These are phyloP conservation scores for Orychophragmus violaceus DNA, from an alignment of 345 rosid species.

Conservation along the genomic window DNA sequence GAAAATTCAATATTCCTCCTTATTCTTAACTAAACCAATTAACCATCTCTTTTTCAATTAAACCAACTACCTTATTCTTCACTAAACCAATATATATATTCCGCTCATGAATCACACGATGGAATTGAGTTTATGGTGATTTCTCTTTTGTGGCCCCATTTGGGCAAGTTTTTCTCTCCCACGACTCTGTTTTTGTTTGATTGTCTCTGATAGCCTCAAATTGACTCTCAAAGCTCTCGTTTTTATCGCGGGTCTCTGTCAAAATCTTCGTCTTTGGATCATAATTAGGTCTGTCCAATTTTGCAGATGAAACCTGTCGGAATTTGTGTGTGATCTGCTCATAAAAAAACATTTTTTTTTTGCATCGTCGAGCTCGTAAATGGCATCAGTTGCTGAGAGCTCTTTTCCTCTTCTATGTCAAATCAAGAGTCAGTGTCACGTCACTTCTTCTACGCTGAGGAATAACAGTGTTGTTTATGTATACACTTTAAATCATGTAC, in stretches of 20 bases:
- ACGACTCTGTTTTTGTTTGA: too few relatives aligned
- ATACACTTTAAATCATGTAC: too few relatives aligned
- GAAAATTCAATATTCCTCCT: too few relatives aligned
- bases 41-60: too few relatives aligned
- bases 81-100: too few relatives aligned
- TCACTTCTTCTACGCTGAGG: conserved; percentile 36
- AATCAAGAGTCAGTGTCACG: conserved; percentile 28
- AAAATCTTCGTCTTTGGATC: conserved; percentile 11
- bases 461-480: conserved; percentile 28
- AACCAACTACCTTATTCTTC: too few relatives aligned
- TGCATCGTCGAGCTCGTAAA: conserved; percentile 25
- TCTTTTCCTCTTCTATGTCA: conserved; percentile 38
- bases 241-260: not conserved
- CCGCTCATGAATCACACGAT: conserved; percentile 26
- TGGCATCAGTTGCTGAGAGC: conserved; percentile 54
- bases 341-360: not conserved
- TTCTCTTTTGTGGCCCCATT: conserved; percentile 11
- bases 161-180: not conserved
- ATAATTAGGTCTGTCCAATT: conserved; percentile 19
- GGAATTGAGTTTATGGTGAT: conserved; percentile 19
- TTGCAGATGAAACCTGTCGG: not conserved
- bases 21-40: too few relatives aligned
- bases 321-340: conserved; percentile 13
- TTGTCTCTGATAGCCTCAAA: not conserved
- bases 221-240: not conserved